Base-by-base conservation (phyloP, 106 monocot species). In the Dioscorea zingiberensis region DNA sequence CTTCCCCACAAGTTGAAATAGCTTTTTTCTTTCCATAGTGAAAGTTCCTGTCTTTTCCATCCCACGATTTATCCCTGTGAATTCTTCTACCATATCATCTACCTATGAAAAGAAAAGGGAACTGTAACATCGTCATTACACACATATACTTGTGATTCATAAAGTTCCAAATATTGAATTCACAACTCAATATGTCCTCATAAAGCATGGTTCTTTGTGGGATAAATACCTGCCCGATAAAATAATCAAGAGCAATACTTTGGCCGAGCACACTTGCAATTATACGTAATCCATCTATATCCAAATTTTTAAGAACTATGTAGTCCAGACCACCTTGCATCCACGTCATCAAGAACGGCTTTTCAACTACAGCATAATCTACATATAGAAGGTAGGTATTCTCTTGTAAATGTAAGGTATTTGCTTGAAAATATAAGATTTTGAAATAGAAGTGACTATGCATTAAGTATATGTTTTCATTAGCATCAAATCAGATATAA, bases 31-130 rank as follows among this genome's bases (percentile, higher is more conserved):
- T 57, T 90, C 54, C 90, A 90, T 90, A 56, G 83, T 86, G 64
- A 90, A 90, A 21, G 90, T 90, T 47, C 90, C 86, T 66, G 85
- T 86, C 67, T 90, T 90, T 66, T 90, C 90, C 90, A 90, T 86
- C 15, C 83, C 80, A 28, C 86, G 73, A 59, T 90, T 90, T 49
- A 90, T 90, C 65, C 80, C 90, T 13, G 90, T 90, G 44, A 90
- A 90, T 54, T 90, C 90, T 53, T 80, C 85, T 55, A 90, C 90
- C 90, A 90, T 90, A 68, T 80, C 85, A 80, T 90, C 90, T 64
- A 90, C 90, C 90, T 86, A 83, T 38, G 38, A 38, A 38, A 38
- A 38, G 9, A 38, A 38, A 38, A 38, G 38, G 38, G 38, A 38
- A 38, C 38, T 38, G 38, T 38, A 6, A 38, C 38, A 38, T 38